A percentile compares a stretch with the other conserved stretches of the same genome.
phyloP scores from a whole-genome alignment of 2,329 filamentous ascomycete genomes.

The Macrophomina tecta region DNA sequence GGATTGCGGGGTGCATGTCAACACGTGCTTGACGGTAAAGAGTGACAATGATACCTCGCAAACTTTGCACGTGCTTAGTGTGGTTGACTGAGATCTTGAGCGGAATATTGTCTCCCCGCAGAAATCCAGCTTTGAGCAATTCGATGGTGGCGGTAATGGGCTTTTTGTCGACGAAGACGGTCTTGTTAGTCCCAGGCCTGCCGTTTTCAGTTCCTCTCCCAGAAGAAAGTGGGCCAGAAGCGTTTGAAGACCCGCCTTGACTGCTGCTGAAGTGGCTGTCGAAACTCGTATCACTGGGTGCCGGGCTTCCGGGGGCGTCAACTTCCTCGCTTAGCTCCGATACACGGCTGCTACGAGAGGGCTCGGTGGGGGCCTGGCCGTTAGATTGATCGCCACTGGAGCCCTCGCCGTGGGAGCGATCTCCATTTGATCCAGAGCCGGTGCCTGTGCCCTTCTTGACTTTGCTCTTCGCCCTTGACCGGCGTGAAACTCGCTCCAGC shows the following conservation, averaged over 20 bases:
- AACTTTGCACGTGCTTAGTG: conserved; percentile 85
- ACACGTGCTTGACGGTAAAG: conserved; percentile 90
- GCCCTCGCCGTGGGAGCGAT: neutral
- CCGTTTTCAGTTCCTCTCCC: conserved; percentile 50
- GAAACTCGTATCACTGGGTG: conserved; percentile 55
- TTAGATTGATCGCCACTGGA: conserved; percentile 23
- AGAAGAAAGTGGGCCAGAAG: conserved; percentile 17
- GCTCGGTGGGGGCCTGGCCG: conserved; percentile 30
- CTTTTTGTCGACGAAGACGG: conserved; percentile 69
- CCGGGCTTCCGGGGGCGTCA: conserved; percentile 49
- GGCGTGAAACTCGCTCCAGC: conserved; percentile 82
- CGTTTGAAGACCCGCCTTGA: conserved; percentile 35
- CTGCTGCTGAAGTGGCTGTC: conserved; percentile 66
- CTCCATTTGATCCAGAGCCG: conserved; percentile 4
- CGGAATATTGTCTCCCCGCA: conserved; percentile 83
- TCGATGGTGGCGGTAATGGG: conserved; percentile 86
- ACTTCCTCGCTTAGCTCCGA: conserved; percentile 42
- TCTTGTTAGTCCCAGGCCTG: conserved; percentile 54
- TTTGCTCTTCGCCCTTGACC: conserved; percentile 62
- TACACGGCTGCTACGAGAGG: conserved; percentile 33
- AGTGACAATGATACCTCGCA: conserved; percentile 91
- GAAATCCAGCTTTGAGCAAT: conserved; percentile 78
- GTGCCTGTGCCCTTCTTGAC: conserved; percentile 17
- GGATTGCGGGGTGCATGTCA: conserved; percentile 74
- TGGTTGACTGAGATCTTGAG: conserved; percentile 85